Conservation (phyloP, 176 grass and related monocot species). For the Oryza glumipatula region DNA sequence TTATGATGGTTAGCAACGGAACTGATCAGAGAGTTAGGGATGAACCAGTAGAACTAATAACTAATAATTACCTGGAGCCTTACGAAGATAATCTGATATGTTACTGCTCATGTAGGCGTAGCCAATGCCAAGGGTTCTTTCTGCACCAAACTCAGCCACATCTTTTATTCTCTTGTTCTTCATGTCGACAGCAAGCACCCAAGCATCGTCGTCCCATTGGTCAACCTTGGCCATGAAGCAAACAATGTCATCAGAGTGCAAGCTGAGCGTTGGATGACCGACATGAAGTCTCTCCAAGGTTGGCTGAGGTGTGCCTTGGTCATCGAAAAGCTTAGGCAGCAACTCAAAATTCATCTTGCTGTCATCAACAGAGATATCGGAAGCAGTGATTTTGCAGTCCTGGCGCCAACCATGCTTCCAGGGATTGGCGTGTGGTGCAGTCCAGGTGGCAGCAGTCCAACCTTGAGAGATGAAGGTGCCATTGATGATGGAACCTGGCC, state of each 20-base stretch:
- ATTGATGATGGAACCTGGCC: not conserved
- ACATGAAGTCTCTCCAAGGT: not conserved
- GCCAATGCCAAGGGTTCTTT: not conserved
- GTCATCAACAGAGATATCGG: no score
- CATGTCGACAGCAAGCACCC: not conserved
- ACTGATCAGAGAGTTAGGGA: not conserved
- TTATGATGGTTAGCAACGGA: no score
- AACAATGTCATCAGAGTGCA: not conserved
- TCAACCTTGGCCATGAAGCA: slow-evolving; percentile 17
- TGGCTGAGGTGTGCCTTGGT: not conserved
- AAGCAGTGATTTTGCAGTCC: not conserved
- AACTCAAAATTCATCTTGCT: not conserved
- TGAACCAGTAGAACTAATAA: not conserved
- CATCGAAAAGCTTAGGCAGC: not conserved
- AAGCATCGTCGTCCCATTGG: not conserved
- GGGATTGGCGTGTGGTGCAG: not conserved
- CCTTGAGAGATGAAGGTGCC: no score
- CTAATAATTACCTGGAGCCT: not conserved
- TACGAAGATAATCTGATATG: not conserved
- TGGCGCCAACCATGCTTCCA: not conserved
- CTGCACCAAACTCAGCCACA: slow-evolving; percentile 5
- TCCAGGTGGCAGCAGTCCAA: no score
- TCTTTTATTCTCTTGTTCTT: not conserved
- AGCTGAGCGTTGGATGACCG: not conserved
- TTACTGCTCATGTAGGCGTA: not conserved